These are phyloP conservation scores for Cryptococcus deneoformans DNA, from an alignment of 1,284 basidiomycete genomes.

Conservation along the genomic window DNA sequence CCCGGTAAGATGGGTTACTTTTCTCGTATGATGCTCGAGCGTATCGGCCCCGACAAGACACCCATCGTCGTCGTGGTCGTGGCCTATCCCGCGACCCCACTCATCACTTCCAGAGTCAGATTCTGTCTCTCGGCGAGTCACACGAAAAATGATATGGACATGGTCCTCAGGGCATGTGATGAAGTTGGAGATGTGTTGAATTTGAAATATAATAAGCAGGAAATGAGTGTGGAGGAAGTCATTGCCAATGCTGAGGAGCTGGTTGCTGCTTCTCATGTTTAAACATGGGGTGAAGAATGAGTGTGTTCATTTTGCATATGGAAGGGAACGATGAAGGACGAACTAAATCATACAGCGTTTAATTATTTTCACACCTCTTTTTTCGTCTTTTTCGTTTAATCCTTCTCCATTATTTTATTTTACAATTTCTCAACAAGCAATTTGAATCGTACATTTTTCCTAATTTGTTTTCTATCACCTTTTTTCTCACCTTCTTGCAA, in stretches of 20 bases:
- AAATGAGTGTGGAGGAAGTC: conserved; percentile 81
- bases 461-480: too few species aligned
- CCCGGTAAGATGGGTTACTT: conserved; percentile 91
- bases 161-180: conserved; percentile 80
- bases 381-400: too few species aligned
- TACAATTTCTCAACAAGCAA: too few species aligned
- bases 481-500: too few species aligned
- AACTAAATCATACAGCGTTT: too few species aligned
- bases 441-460: too few species aligned
- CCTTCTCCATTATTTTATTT: too few species aligned
- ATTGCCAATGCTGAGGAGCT: conserved; percentile 72
- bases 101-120: conserved; percentile 83
- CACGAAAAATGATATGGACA: conserved; percentile 98
- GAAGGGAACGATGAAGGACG: conserved; percentile 40
- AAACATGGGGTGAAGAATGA: not conserved
- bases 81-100: conserved; percentile 80
- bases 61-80: conserved; percentile 85
- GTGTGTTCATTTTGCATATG: too few species aligned
- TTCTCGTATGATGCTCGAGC: conserved; percentile 81
- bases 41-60: conserved; percentile 57
- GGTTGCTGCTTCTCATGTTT: conserved; percentile 51
- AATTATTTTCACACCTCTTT: too few species aligned
- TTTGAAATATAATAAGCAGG: conserved; percentile 68
- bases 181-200: conserved; percentile 86
- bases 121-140: conserved; percentile 95